phyloP scores from a whole-genome alignment of 176 grass and related monocot species.

The Chrysopogon serrulatus region DNA sequence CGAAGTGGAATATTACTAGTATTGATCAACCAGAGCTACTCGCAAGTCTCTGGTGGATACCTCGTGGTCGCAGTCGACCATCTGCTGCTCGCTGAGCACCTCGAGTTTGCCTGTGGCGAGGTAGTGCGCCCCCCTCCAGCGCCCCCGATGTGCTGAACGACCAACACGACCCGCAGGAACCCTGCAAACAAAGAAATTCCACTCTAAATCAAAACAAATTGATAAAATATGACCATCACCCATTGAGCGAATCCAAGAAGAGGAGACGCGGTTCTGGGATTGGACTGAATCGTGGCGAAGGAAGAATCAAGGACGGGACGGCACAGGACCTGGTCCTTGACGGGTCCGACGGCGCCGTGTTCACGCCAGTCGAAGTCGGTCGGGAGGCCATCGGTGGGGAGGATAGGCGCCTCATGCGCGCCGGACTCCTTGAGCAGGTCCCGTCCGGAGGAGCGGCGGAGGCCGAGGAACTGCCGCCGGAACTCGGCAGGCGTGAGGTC shows the following conservation, averaged over 20 bases:
- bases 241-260: background rate
- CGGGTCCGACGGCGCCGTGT: conserved; percentile 60
- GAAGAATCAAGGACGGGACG: background rate
- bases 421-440: background rate
- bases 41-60: background rate
- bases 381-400: conserved; percentile 72
- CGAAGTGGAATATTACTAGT: background rate
- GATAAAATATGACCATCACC: background rate
- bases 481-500: conserved; percentile 92
- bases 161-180: conserved; percentile 89
- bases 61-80: conserved; percentile 92
- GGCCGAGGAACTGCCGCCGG: conserved; percentile 57
- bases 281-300: background rate
- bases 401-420: conserved; percentile 50
- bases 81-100: conserved; percentile 84
- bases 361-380: conserved; percentile 83
- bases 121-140: conserved; percentile 78
- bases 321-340: conserved; percentile 70
- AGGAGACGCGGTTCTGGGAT: background rate
- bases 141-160: conserved; percentile 82
- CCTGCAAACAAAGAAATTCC: conserved; percentile 28
- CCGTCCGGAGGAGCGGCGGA: conserved; percentile 27
- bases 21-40: background rate
- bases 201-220: background rate
- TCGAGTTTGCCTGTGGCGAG: conserved; percentile 70